Conservation (phyloP, 768 basidiomycete genomes). For the Tricholoma sp. region DNA sequence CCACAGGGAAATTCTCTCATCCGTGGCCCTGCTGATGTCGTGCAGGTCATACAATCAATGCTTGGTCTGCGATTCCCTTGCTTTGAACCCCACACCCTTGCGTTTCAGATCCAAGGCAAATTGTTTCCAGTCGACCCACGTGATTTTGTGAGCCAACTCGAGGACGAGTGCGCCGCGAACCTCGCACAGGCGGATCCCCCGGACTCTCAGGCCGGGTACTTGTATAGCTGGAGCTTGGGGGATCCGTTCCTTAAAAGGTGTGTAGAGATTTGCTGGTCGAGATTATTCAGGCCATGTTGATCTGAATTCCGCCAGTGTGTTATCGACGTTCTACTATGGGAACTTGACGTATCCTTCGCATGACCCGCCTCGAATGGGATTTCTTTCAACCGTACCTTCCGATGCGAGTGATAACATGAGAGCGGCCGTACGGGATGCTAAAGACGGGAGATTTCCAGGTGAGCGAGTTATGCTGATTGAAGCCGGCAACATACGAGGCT, state of each 20-base stretch:
- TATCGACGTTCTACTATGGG: conserved; percentile 69
- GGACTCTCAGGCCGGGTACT: conserved; percentile 39
- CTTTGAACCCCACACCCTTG: conserved; percentile 52
- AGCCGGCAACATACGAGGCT: not conserved
- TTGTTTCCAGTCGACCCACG: conserved; percentile 73
- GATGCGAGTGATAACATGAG: conserved; percentile 39
- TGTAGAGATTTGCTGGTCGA: conserved; percentile 15
- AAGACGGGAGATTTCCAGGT: conserved; percentile 32
- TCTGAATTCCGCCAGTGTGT: conserved; percentile 36
- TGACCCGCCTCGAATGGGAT: conserved; percentile 65
- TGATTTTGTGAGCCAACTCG: conserved; percentile 49
- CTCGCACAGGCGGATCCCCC: conserved; percentile 60
- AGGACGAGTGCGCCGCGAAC: conserved; percentile 42
- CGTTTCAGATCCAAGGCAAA: conserved; percentile 64
- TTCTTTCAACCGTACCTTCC: conserved; percentile 63
- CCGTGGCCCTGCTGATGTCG: conserved; percentile 66
- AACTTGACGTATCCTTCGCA: conserved; percentile 63
- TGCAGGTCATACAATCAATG: conserved; percentile 38
- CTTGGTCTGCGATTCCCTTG: conserved; percentile 51
- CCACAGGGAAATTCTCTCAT: conserved; percentile 70
- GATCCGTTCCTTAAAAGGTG: conserved; percentile 75
- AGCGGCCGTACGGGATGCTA: conserved; percentile 24
- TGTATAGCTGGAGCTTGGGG: conserved; percentile 77
- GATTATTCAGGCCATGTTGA: not conserved
- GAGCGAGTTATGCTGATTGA: conserved; percentile 6